phyloP scores from a whole-genome alignment of 1,139 yeast genomes.

The Lipomyces yarrowii region DNA sequence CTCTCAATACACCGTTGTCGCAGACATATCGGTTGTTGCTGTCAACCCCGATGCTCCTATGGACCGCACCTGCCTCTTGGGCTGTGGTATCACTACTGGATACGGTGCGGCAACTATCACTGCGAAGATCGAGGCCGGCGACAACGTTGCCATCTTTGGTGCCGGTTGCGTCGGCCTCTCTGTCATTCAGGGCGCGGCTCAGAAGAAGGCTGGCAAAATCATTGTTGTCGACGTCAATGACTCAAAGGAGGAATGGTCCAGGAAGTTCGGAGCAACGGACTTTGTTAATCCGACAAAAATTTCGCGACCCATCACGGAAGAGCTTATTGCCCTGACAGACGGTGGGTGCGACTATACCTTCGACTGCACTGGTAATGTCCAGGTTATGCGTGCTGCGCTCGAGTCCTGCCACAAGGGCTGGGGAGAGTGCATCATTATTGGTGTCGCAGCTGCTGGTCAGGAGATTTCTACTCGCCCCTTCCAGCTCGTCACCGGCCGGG shows the following conservation, averaged over 20 bases:
- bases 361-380: constrained; percentile 96
- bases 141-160: constrained; percentile 94
- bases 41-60: constrained; percentile 80
- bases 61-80: constrained; percentile 88
- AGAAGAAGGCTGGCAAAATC: constrained; percentile 78
- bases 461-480: constrained; percentile 96
- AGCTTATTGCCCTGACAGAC: constrained; percentile 85
- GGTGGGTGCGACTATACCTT: constrained; percentile 96
- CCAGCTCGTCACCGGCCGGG: constrained; percentile 98
- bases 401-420: constrained; percentile 99
- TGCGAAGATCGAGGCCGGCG: constrained; percentile 89
- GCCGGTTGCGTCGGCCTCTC: constrained; percentile 97
- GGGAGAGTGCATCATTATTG: constrained; percentile 94
- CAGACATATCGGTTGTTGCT: constrained; percentile 96
- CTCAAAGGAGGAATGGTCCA: constrained; percentile 81
- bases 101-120: constrained; percentile 96
- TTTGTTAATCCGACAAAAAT: constrained; percentile 82
- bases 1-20: constrained; percentile 95
- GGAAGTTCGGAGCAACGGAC: constrained; percentile 91
- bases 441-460: constrained; percentile 98
- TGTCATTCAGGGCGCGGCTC: constrained; percentile 90
- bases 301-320: constrained; percentile 77
- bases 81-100: constrained; percentile 98
- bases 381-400: constrained; percentile 92
- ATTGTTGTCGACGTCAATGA: constrained; percentile 87